Conservation (phyloP, 1,284 basidiomycete genomes). For the Malassezia arunalokei region DNA sequence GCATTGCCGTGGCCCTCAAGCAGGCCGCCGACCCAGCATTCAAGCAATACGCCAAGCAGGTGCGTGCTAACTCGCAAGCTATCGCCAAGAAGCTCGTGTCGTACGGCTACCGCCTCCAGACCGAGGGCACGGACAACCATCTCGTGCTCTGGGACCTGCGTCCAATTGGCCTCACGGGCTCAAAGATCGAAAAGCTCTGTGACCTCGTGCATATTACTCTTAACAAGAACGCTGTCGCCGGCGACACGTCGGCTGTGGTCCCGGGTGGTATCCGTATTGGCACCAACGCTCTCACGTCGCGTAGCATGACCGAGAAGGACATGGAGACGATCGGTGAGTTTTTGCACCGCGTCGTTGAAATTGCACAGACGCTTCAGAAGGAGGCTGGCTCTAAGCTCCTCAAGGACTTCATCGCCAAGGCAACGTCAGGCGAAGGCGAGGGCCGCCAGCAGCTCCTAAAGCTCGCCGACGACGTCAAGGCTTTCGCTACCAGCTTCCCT, state of each 20-base stretch:
- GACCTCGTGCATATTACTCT: constrained; percentile 73
- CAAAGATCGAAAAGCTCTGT: constrained; percentile 97
- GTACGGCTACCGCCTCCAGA: constrained; percentile 71
- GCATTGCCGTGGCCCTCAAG: constrained; percentile 83
- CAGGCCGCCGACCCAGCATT: constrained; percentile 83
- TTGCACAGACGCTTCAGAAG: constrained; percentile 56
- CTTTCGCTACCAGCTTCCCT: constrained; percentile 76
- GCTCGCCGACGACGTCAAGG: constrained; percentile 62
- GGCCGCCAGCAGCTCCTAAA: constrained; percentile 59
- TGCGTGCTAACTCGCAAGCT: constrained; percentile 55
- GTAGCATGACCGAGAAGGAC: constrained; percentile 78
- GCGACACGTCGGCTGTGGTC: constrained; percentile 81
- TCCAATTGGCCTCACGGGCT: constrained; percentile 85
- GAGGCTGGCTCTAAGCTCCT: constrained; percentile 88
- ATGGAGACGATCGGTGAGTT: constrained; percentile 75
- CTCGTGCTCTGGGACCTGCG: constrained; percentile 95
- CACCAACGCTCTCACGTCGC: constrained; percentile 83
- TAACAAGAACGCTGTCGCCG: constrained; percentile 86
- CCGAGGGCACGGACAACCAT: constrained; percentile 92
- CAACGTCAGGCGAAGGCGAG: constrained; percentile 60
- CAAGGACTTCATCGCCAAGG: constrained; percentile 81
- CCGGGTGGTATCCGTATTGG: constrained; percentile 97
- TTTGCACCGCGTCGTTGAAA: constrained; percentile 47
- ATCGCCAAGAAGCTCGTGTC: constrained; percentile 37
- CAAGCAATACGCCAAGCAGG: constrained; percentile 86